Evolutionary conservation across 1,284 basidiomycete genomes (phyloP), one percentile per base, ranked within the genome.

Genomic region (Ustilago hordei): DNA sequence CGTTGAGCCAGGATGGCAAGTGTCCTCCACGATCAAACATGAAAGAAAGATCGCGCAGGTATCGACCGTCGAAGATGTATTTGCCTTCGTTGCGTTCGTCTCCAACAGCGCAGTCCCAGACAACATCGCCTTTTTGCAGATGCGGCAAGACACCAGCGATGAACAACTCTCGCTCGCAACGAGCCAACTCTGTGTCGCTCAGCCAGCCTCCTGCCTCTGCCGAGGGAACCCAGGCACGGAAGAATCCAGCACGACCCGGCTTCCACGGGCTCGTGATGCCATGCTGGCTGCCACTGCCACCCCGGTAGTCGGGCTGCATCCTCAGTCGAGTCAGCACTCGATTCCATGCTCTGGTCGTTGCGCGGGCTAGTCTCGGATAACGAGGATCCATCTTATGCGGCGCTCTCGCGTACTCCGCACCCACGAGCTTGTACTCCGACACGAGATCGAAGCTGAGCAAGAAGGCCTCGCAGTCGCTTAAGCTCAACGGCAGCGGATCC

Each of bases 171-270:
- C 79, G 60, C 74, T 86, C 84, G 52, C 81, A 78, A 15, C 74
- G 57, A 17, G 79, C 73, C 31, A 86, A 60, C 69, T 85, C 84
- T 4, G 70, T 73, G 60, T 83, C 79, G 50, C 64, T 78, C 28
- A 81, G n/a, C 78, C 81, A 84, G 1, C 67, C 64, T 8, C 67
- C 65, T 13, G 63, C 32, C 31, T 82, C 77, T 70, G 79, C n/a
- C 31, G 67, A 65, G 0, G 83, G 84, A 9, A 87, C 86, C 87
- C 87, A 88, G 5, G 85, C 85, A 4, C 85, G 81, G 60, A 87
- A 84, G n/a, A 76, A 57, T 1, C 86, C 83, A 4, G 86, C 87
- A 32, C 87, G 75, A 0, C 86, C 87, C 0, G 78, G 64, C 68
- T 83, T 84, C 75, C 78, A 84, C 23, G 82, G 84, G n/a, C 67